Evolutionary conservation across 1,139 yeast species (phyloP).

Genomic region (Pichiaceae sp.): DNA sequence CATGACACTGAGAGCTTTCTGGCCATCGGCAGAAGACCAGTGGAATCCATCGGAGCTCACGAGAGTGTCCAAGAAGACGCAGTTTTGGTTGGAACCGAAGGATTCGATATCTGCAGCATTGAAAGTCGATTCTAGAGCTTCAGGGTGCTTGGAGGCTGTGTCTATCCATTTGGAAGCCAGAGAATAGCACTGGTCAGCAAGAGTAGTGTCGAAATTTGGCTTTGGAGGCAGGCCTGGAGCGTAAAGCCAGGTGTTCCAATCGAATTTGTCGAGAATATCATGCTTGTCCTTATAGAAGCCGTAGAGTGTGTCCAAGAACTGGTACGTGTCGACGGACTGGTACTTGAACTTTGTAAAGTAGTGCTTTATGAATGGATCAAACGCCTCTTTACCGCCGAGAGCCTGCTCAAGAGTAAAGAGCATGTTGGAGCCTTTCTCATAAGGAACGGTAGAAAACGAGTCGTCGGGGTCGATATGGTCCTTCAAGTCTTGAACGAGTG

Average conservation of each 20-base stretch:
- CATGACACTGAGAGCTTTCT: conserved; percentile 33
- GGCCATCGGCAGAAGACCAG: conserved; percentile 24
- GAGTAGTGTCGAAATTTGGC: conserved; percentile 68
- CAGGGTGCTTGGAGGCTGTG: conserved; percentile 23
- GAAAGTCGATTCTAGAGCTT: conserved; percentile 21
- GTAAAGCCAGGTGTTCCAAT: conserved; percentile 81
- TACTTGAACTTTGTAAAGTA: conserved; percentile 67
- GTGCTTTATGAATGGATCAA: conserved; percentile 72
- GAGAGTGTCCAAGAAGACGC: conserved; percentile 68
- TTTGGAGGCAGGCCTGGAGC: conserved; percentile 83
- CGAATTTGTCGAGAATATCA: conserved; percentile 51
- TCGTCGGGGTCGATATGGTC: conserved; percentile 75
- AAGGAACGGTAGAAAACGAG: conserved; percentile 80
- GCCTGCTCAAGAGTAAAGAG: conserved; percentile 63
- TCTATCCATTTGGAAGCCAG: conserved; percentile 61
- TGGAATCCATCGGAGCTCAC: conserved; percentile 32
- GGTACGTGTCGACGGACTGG: conserved; percentile 70
- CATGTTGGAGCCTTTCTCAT: conserved; percentile 83
- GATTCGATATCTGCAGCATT: conserved; percentile 35
- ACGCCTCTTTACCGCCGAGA: conserved; percentile 62
- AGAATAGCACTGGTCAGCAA: conserved; percentile 64
- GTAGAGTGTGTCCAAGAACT: conserved; percentile 69
- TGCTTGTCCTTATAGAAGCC: conserved; percentile 47
- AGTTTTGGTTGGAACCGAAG: conserved; percentile 70
- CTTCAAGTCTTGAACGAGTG: conserved; percentile 61